Percentiles rank a stretch among this genome's conserved stretches.
phyloP scores from a whole-genome alignment of 2,329 filamentous ascomycete genomes.

The Alternaria rosae region DNA sequence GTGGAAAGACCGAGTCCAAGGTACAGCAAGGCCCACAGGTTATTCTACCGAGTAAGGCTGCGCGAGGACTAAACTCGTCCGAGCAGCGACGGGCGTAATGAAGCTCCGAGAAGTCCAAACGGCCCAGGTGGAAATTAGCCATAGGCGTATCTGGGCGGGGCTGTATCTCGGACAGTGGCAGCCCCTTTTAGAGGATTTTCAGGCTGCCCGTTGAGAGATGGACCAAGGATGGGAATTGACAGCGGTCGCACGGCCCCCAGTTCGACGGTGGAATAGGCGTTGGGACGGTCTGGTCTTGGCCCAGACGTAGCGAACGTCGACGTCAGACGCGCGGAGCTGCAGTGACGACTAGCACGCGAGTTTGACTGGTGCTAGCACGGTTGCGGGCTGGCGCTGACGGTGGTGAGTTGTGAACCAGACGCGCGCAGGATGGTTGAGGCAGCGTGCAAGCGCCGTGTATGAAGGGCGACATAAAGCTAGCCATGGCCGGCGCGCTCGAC shows the following conservation, averaged over 20 bases:
- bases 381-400: conserved; percentile 17
- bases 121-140: conserved; percentile 5
- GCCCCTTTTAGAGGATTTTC: conserved; percentile 24
- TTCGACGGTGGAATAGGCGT: conserved; percentile 20
- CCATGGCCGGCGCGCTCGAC: background rate
- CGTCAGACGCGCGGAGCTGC: conserved; percentile 36
- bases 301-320: conserved; percentile 27
- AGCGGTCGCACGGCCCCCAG: conserved; percentile 32
- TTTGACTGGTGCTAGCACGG: conserved; percentile 1
- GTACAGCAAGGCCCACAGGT: conserved; percentile 1
- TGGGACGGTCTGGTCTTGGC: conserved; percentile 23
- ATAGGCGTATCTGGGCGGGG: conserved; percentile 14
- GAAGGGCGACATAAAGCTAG: background rate
- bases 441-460: conserved; percentile 4
- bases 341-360: conserved; percentile 8
- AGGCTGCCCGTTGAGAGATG: conserved; percentile 31
- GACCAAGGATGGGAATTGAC: conserved; percentile 26
- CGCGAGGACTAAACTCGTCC: background rate
- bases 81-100: conserved; percentile 7
- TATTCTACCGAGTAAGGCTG: background rate
- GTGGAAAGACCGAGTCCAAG: background rate
- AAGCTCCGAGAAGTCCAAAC: conserved; percentile 1
- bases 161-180: conserved; percentile 18
- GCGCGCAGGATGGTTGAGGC: background rate
- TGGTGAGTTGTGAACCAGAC: background rate